These are phyloP conservation scores for Bisporella sp. DNA, from an alignment of 2,329 filamentous ascomycete genomes.

Conservation along the genomic window DNA sequence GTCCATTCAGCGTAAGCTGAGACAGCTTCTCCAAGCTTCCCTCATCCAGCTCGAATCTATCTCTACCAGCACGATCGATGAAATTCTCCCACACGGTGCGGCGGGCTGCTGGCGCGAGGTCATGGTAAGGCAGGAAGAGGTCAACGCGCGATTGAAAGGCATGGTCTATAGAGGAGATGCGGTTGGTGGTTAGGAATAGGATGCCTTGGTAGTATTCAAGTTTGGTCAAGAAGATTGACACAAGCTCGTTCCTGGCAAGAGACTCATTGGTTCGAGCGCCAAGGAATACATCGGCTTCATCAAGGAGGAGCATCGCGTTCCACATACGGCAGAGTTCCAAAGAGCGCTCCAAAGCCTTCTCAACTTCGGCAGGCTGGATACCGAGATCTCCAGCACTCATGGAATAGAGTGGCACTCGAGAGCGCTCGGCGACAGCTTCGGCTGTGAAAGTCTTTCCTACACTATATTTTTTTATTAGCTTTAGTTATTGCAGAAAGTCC, in stretches of 20 bases:
- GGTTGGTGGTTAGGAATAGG: conserved; percentile 40
- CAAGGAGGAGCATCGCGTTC: not conserved
- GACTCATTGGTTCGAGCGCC: not conserved
- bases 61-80: not conserved
- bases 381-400: not conserved
- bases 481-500: no score
- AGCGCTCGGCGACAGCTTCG: conserved; percentile 21
- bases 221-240: conserved; percentile 37
- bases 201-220: conserved; percentile 16
- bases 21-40: not conserved
- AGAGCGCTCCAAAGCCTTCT: no score
- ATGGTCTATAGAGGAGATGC: conserved; percentile 36
- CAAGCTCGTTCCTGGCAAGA: not conserved
- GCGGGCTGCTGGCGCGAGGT: conserved; percentile 20
- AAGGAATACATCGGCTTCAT: not conserved
- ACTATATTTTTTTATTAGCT: not conserved
- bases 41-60: not conserved
- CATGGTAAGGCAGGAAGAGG: conserved; percentile 39
- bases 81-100: conserved; percentile 1
- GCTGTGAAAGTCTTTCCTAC: conserved; percentile 26
- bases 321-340: no score
- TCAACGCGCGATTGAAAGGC: conserved; percentile 43
- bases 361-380: not conserved
- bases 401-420: no score
- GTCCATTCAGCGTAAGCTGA: not conserved